Evolutionary conservation across 257 asterid species (phyloP).

Genomic region (Craterostigma plantagineum): DNA sequence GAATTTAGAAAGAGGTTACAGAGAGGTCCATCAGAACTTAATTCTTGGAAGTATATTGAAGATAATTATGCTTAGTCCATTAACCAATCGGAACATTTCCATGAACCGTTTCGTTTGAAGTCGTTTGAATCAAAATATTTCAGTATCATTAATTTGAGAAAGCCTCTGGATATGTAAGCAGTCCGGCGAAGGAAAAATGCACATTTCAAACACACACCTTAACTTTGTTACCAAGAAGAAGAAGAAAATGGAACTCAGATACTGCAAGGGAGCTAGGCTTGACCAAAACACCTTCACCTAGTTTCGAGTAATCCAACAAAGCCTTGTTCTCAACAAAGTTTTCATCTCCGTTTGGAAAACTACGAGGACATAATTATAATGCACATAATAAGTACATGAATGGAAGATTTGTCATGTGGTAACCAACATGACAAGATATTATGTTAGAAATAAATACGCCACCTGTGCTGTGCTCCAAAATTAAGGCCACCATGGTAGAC

Average conservation of each 20-base stretch:
- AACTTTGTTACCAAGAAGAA: constrained; percentile 82
- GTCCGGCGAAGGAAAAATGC: not conserved
- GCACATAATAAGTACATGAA: constrained; percentile 11
- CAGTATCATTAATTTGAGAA: too few relatives aligned
- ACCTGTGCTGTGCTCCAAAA: constrained; percentile 84
- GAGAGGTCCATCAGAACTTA: too few relatives aligned
- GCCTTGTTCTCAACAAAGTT: constrained; percentile 99
- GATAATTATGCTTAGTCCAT: too few relatives aligned
- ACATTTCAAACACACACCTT: constrained; percentile 32
- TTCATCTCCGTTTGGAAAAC: constrained; percentile 87
- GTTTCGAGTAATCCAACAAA: constrained; percentile 61
- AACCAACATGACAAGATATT: constrained; percentile 1
- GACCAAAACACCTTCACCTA: constrained; percentile 75
- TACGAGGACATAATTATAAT: constrained; percentile 13
- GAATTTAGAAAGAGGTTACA: too few relatives aligned
- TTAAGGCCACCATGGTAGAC: constrained; percentile 90
- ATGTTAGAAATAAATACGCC: constrained; percentile 9
- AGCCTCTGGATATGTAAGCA: too few relatives aligned
- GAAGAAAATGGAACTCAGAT: constrained; percentile 95
- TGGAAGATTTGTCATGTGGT: constrained; percentile 5
- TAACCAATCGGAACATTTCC: too few relatives aligned
- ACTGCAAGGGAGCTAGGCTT: constrained; percentile 88
- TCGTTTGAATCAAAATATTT: too few relatives aligned
- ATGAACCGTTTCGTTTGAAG: too few relatives aligned
- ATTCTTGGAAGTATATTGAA: too few relatives aligned